Base-by-base conservation (phyloP, 768 basidiomycete genomes). In the Auricularia auricula-judae region DNA sequence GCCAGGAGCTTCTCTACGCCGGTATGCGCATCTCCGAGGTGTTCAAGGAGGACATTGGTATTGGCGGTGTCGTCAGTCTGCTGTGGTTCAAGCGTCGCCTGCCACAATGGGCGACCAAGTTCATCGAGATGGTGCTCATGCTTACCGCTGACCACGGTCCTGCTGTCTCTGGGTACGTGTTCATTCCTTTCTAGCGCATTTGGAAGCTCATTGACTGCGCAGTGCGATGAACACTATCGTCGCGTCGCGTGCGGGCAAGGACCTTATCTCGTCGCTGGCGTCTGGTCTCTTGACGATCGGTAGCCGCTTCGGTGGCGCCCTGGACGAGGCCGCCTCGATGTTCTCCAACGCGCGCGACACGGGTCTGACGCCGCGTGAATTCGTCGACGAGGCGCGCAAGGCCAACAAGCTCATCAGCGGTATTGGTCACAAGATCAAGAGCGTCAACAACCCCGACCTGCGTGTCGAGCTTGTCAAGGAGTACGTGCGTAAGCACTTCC, bases 341-440 rank as follows among this genome's bases (percentile, higher is more conserved):
- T 98, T 98, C 85, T 91, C 93, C 21, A 81, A 84, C 67, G 96
- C 94, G 53, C 84, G 89, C 43, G 92, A 94, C 72, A 88, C 87
- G 23, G 96, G 94, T 64, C 82, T 95, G 70, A 98, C 93, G 4
- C 95, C 96, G n/a, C 86, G 96, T 71, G 95, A 99, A 76, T 98
- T 99, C 70, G 96, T 99, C 70, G 96, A 96, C 76, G 84, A 87
- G 70, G 88, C 88, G 71, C 84, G 94, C 72, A 94, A 94, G 79
- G 86, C 86, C 35, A 97, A 96, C 82, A 93, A 93, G 78, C 86
- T 97, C 67, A 96, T 98, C 81, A 89, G 87, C 69, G 96, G 96
- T 81, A 99, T 99, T 69, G 96, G 96, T 58, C 96, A 99, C 87
- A 98, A 98, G 85, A 97, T 99, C 83, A 99, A 99, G 86, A 93